phyloP scores from a whole-genome alignment of 192 early-diverging fungal genomes.

The Podila epicladia region DNA sequence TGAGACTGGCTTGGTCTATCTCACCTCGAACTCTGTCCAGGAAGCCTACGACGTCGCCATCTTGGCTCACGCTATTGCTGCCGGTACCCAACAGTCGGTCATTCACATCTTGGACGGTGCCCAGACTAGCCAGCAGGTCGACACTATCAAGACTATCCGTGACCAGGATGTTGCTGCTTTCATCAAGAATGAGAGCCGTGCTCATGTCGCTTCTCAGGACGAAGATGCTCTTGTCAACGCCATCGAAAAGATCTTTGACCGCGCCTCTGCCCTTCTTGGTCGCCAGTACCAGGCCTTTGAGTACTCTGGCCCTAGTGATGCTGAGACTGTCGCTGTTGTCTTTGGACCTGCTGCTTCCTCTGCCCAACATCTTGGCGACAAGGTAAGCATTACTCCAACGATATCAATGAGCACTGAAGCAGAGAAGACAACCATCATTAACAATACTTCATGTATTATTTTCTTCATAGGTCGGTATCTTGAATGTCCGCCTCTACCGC shows the following conservation, averaged over 20 bases:
- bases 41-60: constrained; percentile 92
- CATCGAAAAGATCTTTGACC: constrained; percentile 37
- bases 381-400: constrained; percentile 11
- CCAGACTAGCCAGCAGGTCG: constrained; percentile 60
- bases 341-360: constrained; percentile 69
- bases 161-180: constrained; percentile 61
- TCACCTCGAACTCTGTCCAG: constrained; percentile 82
- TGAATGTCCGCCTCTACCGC: constrained; percentile 82
- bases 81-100: constrained; percentile 69
- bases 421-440: too few species aligned
- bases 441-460: not conserved
- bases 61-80: constrained; percentile 83
- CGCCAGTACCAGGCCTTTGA: constrained; percentile 81
- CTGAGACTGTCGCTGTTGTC: constrained; percentile 84
- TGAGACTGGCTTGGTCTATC: constrained; percentile 80
- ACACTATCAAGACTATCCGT: constrained; percentile 60
- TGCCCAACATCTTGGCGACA: constrained; percentile 58
- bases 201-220: constrained; percentile 14
- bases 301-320: constrained; percentile 77
- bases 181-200: constrained; percentile 20
- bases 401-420: too few species aligned
- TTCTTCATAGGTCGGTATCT: constrained; percentile 65
- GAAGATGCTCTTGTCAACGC: constrained; percentile 28
- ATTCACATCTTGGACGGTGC: constrained; percentile 87
- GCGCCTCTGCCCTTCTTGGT: constrained; percentile 55